phyloP scores from a whole-genome alignment of 2,329 filamentous ascomycete genomes.

The Fusarium nisikadoi region DNA sequence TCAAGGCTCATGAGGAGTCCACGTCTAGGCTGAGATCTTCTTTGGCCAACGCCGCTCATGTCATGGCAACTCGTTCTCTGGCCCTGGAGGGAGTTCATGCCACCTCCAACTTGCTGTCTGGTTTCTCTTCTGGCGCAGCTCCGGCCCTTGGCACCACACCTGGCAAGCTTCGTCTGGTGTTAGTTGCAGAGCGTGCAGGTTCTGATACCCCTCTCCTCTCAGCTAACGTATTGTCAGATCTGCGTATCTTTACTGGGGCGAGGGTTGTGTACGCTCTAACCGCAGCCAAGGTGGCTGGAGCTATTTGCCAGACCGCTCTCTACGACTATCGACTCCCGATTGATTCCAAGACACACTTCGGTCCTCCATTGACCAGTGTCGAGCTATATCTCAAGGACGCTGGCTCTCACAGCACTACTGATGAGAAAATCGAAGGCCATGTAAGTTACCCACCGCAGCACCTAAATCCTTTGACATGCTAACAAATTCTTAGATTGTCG shows the following conservation, averaged over 20 bases:
- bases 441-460: slow-evolving; percentile 55
- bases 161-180: slow-evolving; percentile 83
- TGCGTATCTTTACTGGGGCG: slow-evolving; percentile 83
- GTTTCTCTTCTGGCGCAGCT: slow-evolving; percentile 66
- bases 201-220: slow-evolving; percentile 71
- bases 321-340: slow-evolving; percentile 81
- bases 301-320: slow-evolving; percentile 85
- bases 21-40: slow-evolving; percentile 68
- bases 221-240: slow-evolving; percentile 77
- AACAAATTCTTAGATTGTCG: slow-evolving; percentile 66
- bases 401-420: slow-evolving; percentile 68
- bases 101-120: slow-evolving; percentile 61
- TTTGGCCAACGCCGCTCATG: slow-evolving; percentile 75
- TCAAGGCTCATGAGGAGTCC: slow-evolving; percentile 72
- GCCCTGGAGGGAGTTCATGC: slow-evolving; percentile 77
- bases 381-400: slow-evolving; percentile 80
- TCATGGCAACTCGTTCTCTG: slow-evolving; percentile 75
- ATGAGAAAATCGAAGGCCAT: slow-evolving; percentile 70
- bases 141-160: slow-evolving; percentile 69
- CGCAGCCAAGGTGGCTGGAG: slow-evolving; percentile 84
- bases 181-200: slow-evolving; percentile 78
- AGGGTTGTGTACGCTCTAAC: slow-evolving; percentile 88
- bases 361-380: slow-evolving; percentile 80
- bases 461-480: slow-evolving; percentile 1
- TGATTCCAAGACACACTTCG: slow-evolving; percentile 72